Evolutionary conservation across 2,329 filamentous ascomycete genomes (phyloP), one percentile per base, ranked within the genome.

Genomic region (Apiospora phragmitis): DNA sequence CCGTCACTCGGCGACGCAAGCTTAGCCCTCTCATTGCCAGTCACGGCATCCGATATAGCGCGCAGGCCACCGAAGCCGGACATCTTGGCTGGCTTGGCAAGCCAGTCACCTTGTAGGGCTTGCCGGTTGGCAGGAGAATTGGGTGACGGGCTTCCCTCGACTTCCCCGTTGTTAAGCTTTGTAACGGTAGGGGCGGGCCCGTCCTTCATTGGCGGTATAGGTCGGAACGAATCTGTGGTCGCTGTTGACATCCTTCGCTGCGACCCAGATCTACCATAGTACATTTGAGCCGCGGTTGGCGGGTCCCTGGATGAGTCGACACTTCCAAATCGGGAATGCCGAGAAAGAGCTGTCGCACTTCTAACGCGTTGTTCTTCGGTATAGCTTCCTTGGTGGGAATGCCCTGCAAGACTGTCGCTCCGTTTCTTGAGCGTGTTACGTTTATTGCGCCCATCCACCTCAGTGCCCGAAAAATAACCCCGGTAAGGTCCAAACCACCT

Each of bases 391-490:
- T 93, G 92, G 65, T 91, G 88, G 47, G 92, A 91, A 80, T 94
- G 89, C 38, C 82, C 83, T 26, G 84, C 83, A 70, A 83, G 81
- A 72, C 89, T 91, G 71, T 90, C 89, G 70, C 67, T 41, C 14
- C 93, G 91, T 83, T 96, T 97, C 80, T 93, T 94, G 74, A 98
- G 84, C 65, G 96, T 86, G 78, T 94, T 97, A 65, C 93, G 89
- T 76, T 89, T 90, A 71, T 92, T 90, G 59, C 89, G 77, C 24
- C 78, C 89, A 73, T 98, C 94, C 14, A 91, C 85, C 77, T 98
- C 95, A 21, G 92, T 93, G 3, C 95, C 94, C 9, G 95, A 98
- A 78, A 98, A 97, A 80, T 98, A 98, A 32, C 95, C 95, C 45
- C 94, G 89, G 77, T 98, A 21, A 94, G 81, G 72, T 97, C 93